Evolutionary conservation across 2,329 filamentous ascomycete species (phyloP).

Genomic region (Cordyceps farinosa): DNA sequence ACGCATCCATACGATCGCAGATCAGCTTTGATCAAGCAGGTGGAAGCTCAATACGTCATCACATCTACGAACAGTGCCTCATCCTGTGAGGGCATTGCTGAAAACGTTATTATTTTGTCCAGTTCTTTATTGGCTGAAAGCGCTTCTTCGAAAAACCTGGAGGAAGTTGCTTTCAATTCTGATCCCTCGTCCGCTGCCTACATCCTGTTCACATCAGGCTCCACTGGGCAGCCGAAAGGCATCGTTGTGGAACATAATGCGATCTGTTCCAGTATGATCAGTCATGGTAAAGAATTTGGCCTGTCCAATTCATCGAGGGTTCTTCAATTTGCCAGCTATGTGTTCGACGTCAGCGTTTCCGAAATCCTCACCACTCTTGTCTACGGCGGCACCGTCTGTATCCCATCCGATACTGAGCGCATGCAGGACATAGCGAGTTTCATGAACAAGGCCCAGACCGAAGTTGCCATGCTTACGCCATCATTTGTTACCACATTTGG

Average conservation of each 20-base stretch:
- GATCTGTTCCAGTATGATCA: background rate
- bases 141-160: background rate
- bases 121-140: background rate
- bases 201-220: slow-evolving; percentile 10
- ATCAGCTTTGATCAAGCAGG: background rate
- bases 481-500: slow-evolving; percentile 17
- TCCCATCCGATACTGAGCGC: slow-evolving; percentile 10
- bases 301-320: background rate
- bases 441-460: slow-evolving; percentile 4
- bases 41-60: background rate
- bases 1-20: slow-evolving; percentile 4
- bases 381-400: slow-evolving; percentile 11
- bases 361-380: slow-evolving; percentile 16
- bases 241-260: background rate
- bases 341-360: slow-evolving; percentile 15
- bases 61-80: background rate
- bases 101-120: background rate
- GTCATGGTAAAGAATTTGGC: background rate
- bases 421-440: slow-evolving; percentile 4
- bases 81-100: background rate
- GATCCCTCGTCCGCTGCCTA: background rate
- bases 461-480: slow-evolving; percentile 11
- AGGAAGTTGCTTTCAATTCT: background rate
- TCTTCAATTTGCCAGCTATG: slow-evolving; percentile 18
- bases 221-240: slow-evolving; percentile 2